Evolutionary conservation across 2,329 filamentous ascomycete species (phyloP), one percentile per base, ranked within the genome.

Genomic region (Exserohilum turcica): DNA sequence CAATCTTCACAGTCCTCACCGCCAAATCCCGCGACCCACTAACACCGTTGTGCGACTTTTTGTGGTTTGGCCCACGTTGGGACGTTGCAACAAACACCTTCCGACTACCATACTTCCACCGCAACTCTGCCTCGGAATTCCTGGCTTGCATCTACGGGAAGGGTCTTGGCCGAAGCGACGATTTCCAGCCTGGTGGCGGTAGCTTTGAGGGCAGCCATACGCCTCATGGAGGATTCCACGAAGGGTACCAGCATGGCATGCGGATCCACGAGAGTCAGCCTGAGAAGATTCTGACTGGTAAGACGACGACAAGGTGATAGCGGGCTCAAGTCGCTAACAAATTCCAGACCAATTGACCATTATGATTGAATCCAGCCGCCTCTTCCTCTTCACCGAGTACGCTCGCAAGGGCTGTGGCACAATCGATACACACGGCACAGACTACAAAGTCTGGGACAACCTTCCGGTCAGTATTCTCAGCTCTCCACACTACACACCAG

Each of bases 161-260:
- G 46, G 72, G 72, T 12, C 63, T 74, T 33, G 71, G 73, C n/a
- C 63, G 73, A 27, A 72, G 75, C 13, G 77, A 80, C 42, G 75
- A 80, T 52, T 77, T 82, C 33, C 60, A 61, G 43, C 72, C 72
- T 5, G 72, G 72, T 19, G 72, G 72, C 37, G 72, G 71, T 19
- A 72, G 66, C 21, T 75, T 72, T 43, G 73, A 75, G 37, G 68
- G 72, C 4, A 60, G 68, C n/a, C 70, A 74, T 49, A 73, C 70
- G 15, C 73, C 73, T 5, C 73, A 75, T 43, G 73, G 73, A 31
- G 71, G 71, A 2, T 78, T 78, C 44, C 74, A 73, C 44, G 76
- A 78, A 27, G 77, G 72, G 5, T 80, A 79, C 58, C 75, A 78
- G 40, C 70, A 74, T 54, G 78, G 79, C 52, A 78, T 78, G 73